These are phyloP conservation scores for Aspergillus neoniger DNA, from an alignment of 2,329 filamentous ascomycete species.

Conservation along the genomic window DNA sequence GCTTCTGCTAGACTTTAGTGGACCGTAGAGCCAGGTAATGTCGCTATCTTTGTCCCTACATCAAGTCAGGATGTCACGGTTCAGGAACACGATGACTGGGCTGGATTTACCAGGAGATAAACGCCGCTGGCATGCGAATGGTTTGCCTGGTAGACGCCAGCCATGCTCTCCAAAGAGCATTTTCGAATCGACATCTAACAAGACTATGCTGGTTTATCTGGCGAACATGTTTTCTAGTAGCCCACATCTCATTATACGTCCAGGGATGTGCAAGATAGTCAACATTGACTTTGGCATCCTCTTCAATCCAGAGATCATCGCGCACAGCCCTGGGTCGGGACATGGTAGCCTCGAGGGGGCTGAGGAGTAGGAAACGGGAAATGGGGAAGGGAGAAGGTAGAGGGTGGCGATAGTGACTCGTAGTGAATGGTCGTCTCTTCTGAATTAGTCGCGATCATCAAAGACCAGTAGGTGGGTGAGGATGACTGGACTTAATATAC, in stretches of 20 bases:
- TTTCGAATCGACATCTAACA: background rate
- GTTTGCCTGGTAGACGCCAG: background rate
- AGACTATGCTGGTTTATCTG: background rate
- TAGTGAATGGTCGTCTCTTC: background rate
- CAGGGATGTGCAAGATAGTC: slow-evolving; percentile 1
- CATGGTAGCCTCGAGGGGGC: background rate
- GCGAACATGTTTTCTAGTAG: background rate
- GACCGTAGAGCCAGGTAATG: background rate
- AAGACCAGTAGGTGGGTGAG: too few species aligned
- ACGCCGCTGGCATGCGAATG: background rate
- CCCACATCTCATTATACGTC: background rate
- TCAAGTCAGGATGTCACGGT: background rate
- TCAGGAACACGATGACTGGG: too few species aligned
- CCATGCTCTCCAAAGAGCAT: background rate
- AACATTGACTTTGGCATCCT: background rate
- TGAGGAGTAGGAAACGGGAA: too few species aligned
- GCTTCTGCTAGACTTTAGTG: background rate
- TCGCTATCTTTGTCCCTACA: background rate
- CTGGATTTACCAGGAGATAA: background rate
- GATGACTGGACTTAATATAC: background rate
- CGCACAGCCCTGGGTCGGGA: background rate
- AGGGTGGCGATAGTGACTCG: background rate
- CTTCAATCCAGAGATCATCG: background rate
- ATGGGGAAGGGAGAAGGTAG: background rate
- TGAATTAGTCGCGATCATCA: too few species aligned